These are phyloP conservation scores for Xylaria hypoxylon DNA, from an alignment of 2,329 filamentous ascomycete genomes.

Conservation along the genomic window DNA sequence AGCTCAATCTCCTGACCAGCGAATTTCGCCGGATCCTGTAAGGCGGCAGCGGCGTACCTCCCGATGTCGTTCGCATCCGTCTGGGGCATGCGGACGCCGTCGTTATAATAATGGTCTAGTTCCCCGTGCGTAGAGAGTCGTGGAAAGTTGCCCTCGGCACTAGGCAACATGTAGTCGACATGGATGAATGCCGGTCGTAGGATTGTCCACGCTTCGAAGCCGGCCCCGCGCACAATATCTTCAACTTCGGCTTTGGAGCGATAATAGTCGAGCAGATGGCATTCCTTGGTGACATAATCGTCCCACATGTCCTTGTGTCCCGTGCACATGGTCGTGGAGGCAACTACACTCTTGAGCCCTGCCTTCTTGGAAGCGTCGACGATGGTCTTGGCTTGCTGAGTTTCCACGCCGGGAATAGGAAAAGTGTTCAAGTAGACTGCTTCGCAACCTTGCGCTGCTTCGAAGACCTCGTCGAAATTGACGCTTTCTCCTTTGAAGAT, in stretches of 20 bases:
- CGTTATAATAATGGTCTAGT: slow-evolving; percentile 45
- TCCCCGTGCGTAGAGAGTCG: slow-evolving; percentile 46
- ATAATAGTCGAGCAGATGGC: slow-evolving; percentile 50
- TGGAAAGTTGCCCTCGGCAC: slow-evolving; percentile 46
- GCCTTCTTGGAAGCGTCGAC: slow-evolving; percentile 50
- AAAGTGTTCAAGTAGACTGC: slow-evolving; percentile 47
- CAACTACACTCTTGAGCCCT: slow-evolving; percentile 49
- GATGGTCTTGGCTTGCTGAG: slow-evolving; percentile 50
- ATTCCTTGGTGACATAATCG: slow-evolving; percentile 27
- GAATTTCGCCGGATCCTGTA: slow-evolving; percentile 50
- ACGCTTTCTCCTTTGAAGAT: slow-evolving; percentile 54
- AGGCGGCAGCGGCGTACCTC: slow-evolving; percentile 50
- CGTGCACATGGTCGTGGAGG: slow-evolving; percentile 43
- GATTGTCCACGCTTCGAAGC: slow-evolving; percentile 51
- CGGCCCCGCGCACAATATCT: slow-evolving; percentile 46
- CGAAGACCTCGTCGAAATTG: slow-evolving; percentile 48
- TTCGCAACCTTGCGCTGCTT: slow-evolving; percentile 52
- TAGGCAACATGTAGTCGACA: slow-evolving; percentile 47
- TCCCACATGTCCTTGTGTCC: slow-evolving; percentile 45
- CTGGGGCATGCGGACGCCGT: slow-evolving; percentile 43
- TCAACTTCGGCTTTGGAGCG: slow-evolving; percentile 55
- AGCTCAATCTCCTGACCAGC: slow-evolving; percentile 50
- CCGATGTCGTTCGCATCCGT: slow-evolving; percentile 51
- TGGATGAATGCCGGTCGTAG: slow-evolving; percentile 50
- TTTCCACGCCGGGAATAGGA: slow-evolving; percentile 45